Evolutionary conservation across 2,329 filamentous ascomycete species (phyloP), one percentile per base, ranked within the genome.

Genomic region (Fusarium sp.): DNA sequence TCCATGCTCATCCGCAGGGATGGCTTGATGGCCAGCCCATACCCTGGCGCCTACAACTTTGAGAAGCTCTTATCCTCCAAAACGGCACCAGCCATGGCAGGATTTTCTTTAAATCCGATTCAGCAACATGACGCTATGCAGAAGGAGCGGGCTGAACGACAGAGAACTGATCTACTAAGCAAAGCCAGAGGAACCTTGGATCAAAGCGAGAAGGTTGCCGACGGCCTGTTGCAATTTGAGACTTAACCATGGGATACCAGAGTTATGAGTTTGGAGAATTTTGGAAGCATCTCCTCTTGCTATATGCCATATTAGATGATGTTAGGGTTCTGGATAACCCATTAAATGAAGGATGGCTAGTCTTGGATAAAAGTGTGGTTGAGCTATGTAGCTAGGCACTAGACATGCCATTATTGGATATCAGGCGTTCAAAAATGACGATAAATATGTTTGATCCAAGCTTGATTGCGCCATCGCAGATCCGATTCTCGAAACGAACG

Each of bases 1-100:
- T 89, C 86, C 1, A 89, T 90, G 88, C 81, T 89, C 64, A 89
- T 90, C 74, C 83, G 81, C 28, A 79, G 84, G 35, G 86, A 89
- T 70, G 81, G 81, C 7, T 75, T 87, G 12, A 80, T 86, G 79
- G 80, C 82, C 4, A 79, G 78, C 47, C 81, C 82, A 5, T 83
- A 82, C 55, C 79, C 80, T 8, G 75, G 78, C 49, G 78, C 79
- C 9, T 77, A 81, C 50, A 80, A 84, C 70, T 82, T 84, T 61
- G 79, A 83, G 69, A 83, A 82, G 75, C 71, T 84, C 29, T 74
- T 84, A n/a, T 81, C 82, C 6, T 78, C 80, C 20, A 79, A 78
- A 49, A 62, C 72, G 16, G 75, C 78, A 6, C 72, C 78, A 15
- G 78, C 81, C 9, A 71, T 75, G 10, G 69, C 75, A 21, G 81